Conservation (phyloP, 1,284 basidiomycete species). For the Ustilago trichophora region DNA sequence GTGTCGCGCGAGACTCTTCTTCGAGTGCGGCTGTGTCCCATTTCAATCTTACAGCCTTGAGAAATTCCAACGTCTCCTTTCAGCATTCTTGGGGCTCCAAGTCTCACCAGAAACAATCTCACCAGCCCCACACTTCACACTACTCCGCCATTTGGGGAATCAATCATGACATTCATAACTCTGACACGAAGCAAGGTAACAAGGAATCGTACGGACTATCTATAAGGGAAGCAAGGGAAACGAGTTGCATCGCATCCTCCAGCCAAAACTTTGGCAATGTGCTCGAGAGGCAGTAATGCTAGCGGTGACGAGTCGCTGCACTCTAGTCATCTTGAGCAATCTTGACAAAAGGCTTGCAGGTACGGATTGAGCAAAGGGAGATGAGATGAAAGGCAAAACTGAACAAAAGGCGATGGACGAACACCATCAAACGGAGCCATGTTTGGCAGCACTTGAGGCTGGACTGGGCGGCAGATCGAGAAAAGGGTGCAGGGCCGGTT, state of each 20-base stretch:
- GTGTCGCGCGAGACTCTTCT: too few relatives aligned
- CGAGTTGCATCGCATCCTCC: conserved; percentile 3
- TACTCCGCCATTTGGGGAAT: too few relatives aligned
- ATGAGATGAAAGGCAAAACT: conserved; percentile 4
- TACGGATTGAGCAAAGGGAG: not conserved
- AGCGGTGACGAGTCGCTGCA: conserved; percentile 46
- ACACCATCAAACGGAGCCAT: conserved; percentile 6
- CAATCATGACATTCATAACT: conserved; percentile 44
- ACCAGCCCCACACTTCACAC: too few relatives aligned
- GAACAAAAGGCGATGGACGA: not conserved
- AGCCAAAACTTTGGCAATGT: not conserved
- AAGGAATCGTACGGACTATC: conserved; percentile 30
- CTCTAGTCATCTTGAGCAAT: conserved; percentile 1
- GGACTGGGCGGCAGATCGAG: conserved; percentile 25
- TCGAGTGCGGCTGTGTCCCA: too few relatives aligned
- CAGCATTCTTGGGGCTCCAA: too few relatives aligned
- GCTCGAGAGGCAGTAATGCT: conserved; percentile 3
- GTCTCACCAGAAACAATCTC: not conserved
- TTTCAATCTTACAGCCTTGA: too few relatives aligned
- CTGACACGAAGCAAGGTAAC: conserved; percentile 34
- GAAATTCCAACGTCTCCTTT: too few relatives aligned
- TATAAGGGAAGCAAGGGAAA: conserved; percentile 17
- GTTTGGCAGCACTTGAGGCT: conserved; percentile 16
- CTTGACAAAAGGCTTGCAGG: not conserved
- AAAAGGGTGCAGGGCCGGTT: conserved; percentile 29